Conservation (phyloP, 805 yeast species). For the Wickerhamiella domercqiae region DNA sequence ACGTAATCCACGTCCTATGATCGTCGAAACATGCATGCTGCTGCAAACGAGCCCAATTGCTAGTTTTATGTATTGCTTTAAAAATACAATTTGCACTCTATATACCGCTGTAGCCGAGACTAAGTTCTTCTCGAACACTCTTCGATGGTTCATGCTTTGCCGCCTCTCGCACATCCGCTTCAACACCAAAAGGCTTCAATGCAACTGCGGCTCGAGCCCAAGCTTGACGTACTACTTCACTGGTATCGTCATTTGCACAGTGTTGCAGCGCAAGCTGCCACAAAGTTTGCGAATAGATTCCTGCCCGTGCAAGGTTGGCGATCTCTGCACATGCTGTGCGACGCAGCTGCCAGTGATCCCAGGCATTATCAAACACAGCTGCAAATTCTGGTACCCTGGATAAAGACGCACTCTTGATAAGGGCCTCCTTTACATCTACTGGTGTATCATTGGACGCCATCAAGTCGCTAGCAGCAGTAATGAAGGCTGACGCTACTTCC, state of each 20-base stretch:
- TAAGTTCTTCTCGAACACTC: too few species aligned
- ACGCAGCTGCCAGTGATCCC: conserved; percentile 50
- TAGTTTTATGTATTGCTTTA: too few species aligned
- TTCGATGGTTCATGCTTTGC: too few species aligned
- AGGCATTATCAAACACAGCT: conserved; percentile 13
- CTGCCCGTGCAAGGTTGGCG: conserved; percentile 10
- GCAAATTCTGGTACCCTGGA: conserved; percentile 10
- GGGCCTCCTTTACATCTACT: conserved; percentile 14
- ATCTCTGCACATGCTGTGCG: conserved; percentile 32
- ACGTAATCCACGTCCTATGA: too few species aligned
- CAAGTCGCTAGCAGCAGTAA: conserved; percentile 29
- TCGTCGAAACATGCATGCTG: too few species aligned
- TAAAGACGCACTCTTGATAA: conserved; percentile 12
- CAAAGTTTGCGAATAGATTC: conserved; percentile 5
- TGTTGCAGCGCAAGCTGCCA: conserved; percentile 9
- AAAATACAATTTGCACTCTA: too few species aligned
- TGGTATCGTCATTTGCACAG: conserved; percentile 11
- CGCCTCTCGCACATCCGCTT: too few species aligned
- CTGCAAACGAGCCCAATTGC: too few species aligned
- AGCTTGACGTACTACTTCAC: conserved; percentile 45
- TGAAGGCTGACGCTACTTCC: conserved; percentile 20
- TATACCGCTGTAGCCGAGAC: too few species aligned
- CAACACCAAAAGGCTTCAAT: conserved; percentile 8
- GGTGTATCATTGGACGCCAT: conserved; percentile 23
- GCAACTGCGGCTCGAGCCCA: conserved; percentile 27